Evolutionary conservation across 306 rosid species (phyloP).

Genomic region (Arachis hypogaea): DNA sequence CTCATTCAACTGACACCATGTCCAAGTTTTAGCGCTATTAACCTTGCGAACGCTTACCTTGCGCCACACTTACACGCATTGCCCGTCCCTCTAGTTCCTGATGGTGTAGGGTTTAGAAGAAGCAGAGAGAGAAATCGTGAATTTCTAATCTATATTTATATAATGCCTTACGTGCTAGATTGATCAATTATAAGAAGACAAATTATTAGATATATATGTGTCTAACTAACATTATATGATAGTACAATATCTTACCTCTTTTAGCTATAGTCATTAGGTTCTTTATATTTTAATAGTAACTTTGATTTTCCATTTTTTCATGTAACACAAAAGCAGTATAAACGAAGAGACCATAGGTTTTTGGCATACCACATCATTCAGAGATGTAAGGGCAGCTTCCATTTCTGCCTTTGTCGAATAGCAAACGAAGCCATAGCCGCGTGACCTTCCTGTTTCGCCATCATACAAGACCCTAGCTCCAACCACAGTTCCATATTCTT

Average conservation of each 20-base stretch:
- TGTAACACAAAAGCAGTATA: neutral
- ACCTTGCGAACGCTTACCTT: slow-evolving; percentile 67
- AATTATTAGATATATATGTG: too few species aligned
- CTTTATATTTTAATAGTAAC: too few species aligned
- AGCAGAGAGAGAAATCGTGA: neutral
- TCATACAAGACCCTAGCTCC: slow-evolving; percentile 90
- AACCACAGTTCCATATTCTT: slow-evolving; percentile 82
- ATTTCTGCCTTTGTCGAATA: slow-evolving; percentile 72
- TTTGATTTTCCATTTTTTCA: too few species aligned
- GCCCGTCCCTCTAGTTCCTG: slow-evolving; percentile 90
- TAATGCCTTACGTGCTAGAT: neutral
- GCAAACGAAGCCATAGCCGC: slow-evolving; percentile 91
- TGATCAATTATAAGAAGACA: too few species aligned
- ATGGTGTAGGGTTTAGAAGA: slow-evolving; percentile 35
- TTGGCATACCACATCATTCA: slow-evolving; percentile 67
- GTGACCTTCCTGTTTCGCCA: slow-evolving; percentile 86
- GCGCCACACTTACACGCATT: slow-evolving; percentile 85
- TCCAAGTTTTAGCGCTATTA: slow-evolving; percentile 26
- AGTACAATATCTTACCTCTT: too few species aligned
- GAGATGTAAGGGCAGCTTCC: slow-evolving; percentile 75
- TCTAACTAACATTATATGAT: too few species aligned
- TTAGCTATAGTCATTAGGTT: too few species aligned
- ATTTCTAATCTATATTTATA: neutral
- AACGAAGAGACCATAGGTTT: slow-evolving; percentile 12
- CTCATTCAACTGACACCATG: slow-evolving; percentile 38